A percentile compares a stretch with the other conserved stretches of the same genome.
phyloP scores from a whole-genome alignment of 768 basidiomycete species.

The Hygrophoropsis aurantiaca region DNA sequence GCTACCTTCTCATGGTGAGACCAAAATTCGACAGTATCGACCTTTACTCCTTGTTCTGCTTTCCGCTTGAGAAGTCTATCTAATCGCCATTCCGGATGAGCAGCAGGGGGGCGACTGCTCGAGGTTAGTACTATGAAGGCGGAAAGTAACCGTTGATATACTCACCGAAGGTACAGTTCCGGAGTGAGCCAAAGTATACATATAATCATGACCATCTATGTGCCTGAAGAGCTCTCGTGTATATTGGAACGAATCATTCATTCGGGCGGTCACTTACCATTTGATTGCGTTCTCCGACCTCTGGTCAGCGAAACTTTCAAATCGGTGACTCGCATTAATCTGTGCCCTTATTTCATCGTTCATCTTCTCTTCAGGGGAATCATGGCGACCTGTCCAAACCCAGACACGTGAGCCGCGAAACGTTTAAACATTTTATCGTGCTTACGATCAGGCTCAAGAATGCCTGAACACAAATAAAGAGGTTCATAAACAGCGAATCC shows the following conservation, averaged over 20 bases:
- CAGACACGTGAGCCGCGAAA: conserved; percentile 1
- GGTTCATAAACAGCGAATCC: conserved; percentile 1
- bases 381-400: conserved; percentile 56
- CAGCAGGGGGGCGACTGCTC: conserved; percentile 71
- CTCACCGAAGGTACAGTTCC: conserved; percentile 81
- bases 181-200: conserved; percentile 97
- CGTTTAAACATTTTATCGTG: neutral
- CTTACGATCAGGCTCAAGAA: conserved; percentile 36
- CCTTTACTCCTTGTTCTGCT: conserved; percentile 87
- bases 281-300: conserved; percentile 74
- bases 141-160: neutral
- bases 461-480: conserved; percentile 19
- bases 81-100: conserved; percentile 84
- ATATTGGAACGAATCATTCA: conserved; percentile 7
- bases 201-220: conserved; percentile 94
- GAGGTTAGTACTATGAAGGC: conserved; percentile 5
- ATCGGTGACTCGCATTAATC: conserved; percentile 82
- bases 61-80: conserved; percentile 84
- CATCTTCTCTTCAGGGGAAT: conserved; percentile 69
- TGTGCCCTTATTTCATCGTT: conserved; percentile 70
- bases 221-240: conserved; percentile 47
- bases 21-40: conserved; percentile 86
- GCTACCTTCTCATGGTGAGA: conserved; percentile 84
- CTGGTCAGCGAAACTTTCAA: conserved; percentile 78
- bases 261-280: conserved; percentile 49